A percentile compares a stretch with the other conserved stretches of the same genome.
Conservation (phyloP, 306 rosid genomes). For the Oemleria cerasiformis region DNA sequence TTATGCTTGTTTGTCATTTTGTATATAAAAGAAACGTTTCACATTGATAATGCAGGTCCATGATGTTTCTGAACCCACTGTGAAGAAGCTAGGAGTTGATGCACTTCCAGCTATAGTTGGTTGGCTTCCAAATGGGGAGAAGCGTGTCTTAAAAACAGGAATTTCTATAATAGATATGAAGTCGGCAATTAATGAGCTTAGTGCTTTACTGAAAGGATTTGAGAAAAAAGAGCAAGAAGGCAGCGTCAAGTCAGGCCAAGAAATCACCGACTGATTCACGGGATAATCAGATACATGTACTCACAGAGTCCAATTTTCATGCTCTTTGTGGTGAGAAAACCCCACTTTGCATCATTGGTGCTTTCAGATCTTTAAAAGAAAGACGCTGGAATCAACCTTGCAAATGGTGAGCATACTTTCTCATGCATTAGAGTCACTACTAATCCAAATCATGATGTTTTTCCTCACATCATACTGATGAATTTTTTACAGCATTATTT, state of each 20-base stretch:
- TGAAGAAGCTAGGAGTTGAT: slow-evolving; percentile 64
- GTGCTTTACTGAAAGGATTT: slow-evolving; percentile 52
- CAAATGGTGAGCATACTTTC: slow-evolving; percentile 41
- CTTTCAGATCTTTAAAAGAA: slow-evolving; percentile 62
- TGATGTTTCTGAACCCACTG: slow-evolving; percentile 52
- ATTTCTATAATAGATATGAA: slow-evolving; percentile 41
- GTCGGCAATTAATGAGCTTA: slow-evolving; percentile 63
- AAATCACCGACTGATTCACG: slow-evolving; percentile 36
- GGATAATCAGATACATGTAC: slow-evolving; percentile 48
- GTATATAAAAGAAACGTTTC: neutral
- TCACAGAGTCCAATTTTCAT: slow-evolving; percentile 58
- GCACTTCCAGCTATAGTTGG: slow-evolving; percentile 85
- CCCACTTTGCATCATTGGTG: slow-evolving; percentile 87
- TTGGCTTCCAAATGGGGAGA: slow-evolving; percentile 64
- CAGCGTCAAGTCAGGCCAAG: slow-evolving; percentile 46
- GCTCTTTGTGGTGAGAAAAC: slow-evolving; percentile 60
- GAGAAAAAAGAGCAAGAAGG: slow-evolving; percentile 58
- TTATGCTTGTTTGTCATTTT: neutral
- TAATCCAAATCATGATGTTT: too few species aligned
- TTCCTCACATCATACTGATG: too few species aligned
- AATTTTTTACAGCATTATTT: too few species aligned
- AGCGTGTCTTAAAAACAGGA: slow-evolving; percentile 37
- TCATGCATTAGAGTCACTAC: neutral
- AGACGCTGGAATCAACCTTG: slow-evolving; percentile 57
- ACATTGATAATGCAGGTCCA: slow-evolving; percentile 48